Percentiles rank a stretch among this genome's conserved stretches.
phyloP scores from a whole-genome alignment of 1,139 yeast species.

The Diutina mesorugosa region DNA sequence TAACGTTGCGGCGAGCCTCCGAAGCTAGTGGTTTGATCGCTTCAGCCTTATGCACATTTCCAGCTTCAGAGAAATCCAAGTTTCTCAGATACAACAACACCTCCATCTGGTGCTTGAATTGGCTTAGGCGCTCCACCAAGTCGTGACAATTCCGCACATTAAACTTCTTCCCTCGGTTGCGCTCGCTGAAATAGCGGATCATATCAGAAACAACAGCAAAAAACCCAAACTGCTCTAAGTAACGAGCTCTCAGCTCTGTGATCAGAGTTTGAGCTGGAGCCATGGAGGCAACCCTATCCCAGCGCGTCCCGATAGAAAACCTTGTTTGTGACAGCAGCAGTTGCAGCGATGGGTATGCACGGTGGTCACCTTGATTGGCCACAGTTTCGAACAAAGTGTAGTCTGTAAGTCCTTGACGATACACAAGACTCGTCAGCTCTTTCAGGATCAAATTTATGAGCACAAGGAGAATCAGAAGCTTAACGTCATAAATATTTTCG shows the following conservation, averaged over 20 bases:
- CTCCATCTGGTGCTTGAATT: conserved; percentile 1
- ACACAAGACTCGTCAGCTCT: not conserved
- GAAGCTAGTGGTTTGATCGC: not conserved
- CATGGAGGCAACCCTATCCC: not conserved
- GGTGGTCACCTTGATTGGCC: not conserved
- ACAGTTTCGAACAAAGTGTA: not conserved
- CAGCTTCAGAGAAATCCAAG: not conserved
- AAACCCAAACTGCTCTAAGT: not conserved
- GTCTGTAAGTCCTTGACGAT: conserved; percentile 1
- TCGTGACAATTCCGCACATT: conserved; percentile 1
- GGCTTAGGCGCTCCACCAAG: not conserved
- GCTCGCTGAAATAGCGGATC: not conserved
- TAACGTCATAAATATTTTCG: conserved; percentile 1
- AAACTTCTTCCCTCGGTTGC: not conserved
- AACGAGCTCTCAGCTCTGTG: not conserved
- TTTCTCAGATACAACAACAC: not conserved
- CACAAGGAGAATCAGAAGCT: not conserved
- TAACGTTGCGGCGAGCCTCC: not conserved
- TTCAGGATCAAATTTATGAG: not conserved
- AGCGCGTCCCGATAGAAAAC: not conserved
- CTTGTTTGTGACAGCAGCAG: not conserved
- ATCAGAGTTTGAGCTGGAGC: not conserved
- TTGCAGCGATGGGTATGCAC: not conserved
- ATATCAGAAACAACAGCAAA: not conserved
- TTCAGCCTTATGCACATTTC: not conserved